Evolutionary conservation across 768 basidiomycete species (phyloP), one percentile per base, ranked within the genome.

Genomic region (Terana coerulea): DNA sequence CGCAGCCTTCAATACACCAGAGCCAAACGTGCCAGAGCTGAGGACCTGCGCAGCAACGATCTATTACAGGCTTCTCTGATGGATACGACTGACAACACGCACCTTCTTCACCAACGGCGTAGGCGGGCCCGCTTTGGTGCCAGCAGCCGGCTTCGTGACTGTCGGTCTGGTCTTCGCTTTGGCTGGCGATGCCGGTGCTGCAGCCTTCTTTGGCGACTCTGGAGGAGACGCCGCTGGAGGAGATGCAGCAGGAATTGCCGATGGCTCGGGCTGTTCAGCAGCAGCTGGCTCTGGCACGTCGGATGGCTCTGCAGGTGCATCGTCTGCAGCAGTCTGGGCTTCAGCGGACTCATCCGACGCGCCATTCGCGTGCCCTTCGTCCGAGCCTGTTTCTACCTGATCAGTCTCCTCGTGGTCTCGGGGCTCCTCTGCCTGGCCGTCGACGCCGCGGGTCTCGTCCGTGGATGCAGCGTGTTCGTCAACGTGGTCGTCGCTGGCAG

Each of bases 61-160:
- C 12, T 17, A 33, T 19, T n/a, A 37, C 5, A 15, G 35, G 17
- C 41, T 53, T 53, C 61, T n/a, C n/a, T n/a, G n/a, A n/a, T n/a
- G n/a, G n/a, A n/a, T n/a, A n/a, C n/a, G n/a, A n/a, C n/a, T n/a
- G 54, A 59, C 63, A 54, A 61, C 50, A 47, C 50, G 22, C 56
- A 84, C 89, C 78, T 85, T 89, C 72, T 86, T 91, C 41, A 83
- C 83, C 9, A 75, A 65, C 49, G 80, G 75, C 17, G 81, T 78
- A 35, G 78, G 67, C 29, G 80, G 74, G 4, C 60, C 60, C 58
- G 72, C 72, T 21, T 72, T 52, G 69, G 81, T 86, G 45, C 66
- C 69, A 22, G 72, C 59, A 35, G 70, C 57, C 51, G 73, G 62
- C 62, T 75, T 81, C 52, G 69, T 70, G 58, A 74, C 68, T 24